Evolutionary conservation across 139 green algal species (phyloP), one percentile per base, ranked within the genome.

Genomic region (Zygnema circumcarinatum): DNA sequence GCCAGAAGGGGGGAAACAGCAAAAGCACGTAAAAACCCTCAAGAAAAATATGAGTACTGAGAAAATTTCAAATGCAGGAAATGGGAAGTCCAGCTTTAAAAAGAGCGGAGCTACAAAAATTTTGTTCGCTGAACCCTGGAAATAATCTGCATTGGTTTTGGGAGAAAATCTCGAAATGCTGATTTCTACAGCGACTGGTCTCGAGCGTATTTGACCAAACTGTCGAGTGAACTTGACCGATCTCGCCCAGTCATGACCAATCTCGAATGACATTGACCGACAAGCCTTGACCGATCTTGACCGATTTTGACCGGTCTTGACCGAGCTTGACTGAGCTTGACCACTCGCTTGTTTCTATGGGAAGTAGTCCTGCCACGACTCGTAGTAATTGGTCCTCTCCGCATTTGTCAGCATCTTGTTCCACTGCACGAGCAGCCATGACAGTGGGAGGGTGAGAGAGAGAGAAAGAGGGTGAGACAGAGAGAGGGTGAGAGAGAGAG

Each of bases 401-500:
- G 40, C 52, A n/a, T 86, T 40, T 25, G 53, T 31, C 80, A 86
- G n/a, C 80, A 86, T 86, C 38, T 84, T 86, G 80, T 86, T 86
- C 80, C 80, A 86, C 80, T 86, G 80, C 29, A 16, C 7, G 47
- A 62, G 47, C 7, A 62, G 47, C 7, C 7, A 62, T 7, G 47
- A 62, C 7, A 16, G 47, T 25, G 47, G 47, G 47, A 62, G 47
- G 16, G 47, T 7, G 47, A 16, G 47, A 16, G 47, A 81, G 2
- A 69, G n/a, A 36, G 38, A 0, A 75, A 54, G 68, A 52, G 76
- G 20, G 53, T n/a, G 76, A 84, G 39, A 36, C 25, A 36, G 11
- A 75, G 0, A 82, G 25, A 82, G n/a, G 32, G 39, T 35, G 76
- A 33, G 39, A 2, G 33, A 32, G 29, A 75, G 7, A 38, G 76